Conservation (phyloP, 371 early-diverging fungal species). For the Mucor racemosus region DNA sequence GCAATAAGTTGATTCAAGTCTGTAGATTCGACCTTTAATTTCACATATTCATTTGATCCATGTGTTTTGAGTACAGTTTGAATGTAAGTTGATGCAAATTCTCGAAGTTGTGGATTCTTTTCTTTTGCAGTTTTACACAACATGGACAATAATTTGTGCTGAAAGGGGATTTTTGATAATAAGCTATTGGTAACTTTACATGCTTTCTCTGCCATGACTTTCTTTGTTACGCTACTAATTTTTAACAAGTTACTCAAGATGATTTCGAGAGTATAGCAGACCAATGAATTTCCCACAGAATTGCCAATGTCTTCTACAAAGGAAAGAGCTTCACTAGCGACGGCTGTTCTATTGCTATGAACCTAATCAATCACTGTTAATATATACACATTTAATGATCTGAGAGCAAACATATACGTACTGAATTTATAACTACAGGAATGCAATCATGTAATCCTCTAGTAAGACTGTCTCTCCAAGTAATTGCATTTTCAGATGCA, state of each 20-base stretch:
- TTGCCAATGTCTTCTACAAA: slow-evolving; percentile 30
- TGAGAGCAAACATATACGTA: slow-evolving; percentile 6
- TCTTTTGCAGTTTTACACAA: slow-evolving; percentile 25
- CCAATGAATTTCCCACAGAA: slow-evolving; percentile 25
- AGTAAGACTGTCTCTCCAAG: background rate
- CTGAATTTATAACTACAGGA: slow-evolving; percentile 18
- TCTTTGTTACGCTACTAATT: slow-evolving; percentile 33
- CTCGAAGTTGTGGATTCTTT: slow-evolving; percentile 45
- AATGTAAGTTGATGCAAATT: slow-evolving; percentile 32
- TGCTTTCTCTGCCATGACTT: slow-evolving; percentile 21
- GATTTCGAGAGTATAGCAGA: slow-evolving; percentile 30
- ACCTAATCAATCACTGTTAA: slow-evolving; percentile 21
- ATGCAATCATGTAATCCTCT: slow-evolving; percentile 11
- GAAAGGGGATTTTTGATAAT: slow-evolving; percentile 29
- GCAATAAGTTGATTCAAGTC: slow-evolving; percentile 18
- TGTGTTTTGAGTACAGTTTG: slow-evolving; percentile 38
- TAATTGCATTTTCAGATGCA: background rate
- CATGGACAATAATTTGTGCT: slow-evolving; percentile 23
- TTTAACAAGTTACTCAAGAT: slow-evolving; percentile 35
- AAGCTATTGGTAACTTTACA: slow-evolving; percentile 25
- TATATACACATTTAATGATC: background rate
- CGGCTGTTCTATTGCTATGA: slow-evolving; percentile 38
- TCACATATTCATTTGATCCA: slow-evolving; percentile 32
- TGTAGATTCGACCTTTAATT: slow-evolving; percentile 25
- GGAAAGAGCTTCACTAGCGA: slow-evolving; percentile 31